phyloP scores from a whole-genome alignment of 2,329 filamentous ascomycete species.

The Fusarium sp. region DNA sequence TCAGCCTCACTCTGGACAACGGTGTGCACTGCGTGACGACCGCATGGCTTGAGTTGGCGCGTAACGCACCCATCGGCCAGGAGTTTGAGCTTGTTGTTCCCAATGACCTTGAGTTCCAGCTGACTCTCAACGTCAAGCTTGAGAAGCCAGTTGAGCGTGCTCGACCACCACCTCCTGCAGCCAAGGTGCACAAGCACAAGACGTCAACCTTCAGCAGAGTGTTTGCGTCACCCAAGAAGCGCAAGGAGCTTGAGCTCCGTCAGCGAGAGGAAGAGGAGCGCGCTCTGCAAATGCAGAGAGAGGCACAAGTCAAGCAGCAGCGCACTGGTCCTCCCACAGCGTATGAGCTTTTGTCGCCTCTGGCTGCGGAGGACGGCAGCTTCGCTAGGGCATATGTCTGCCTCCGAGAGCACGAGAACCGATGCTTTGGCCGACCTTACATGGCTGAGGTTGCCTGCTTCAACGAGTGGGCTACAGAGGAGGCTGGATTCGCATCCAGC shows the following conservation, averaged over 20 bases:
- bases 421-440: conserved; percentile 89
- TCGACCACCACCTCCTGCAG: conserved; percentile 66
- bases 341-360: conserved; percentile 87
- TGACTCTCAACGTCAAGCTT: conserved; percentile 95
- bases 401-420: conserved; percentile 89
- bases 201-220: conserved; percentile 91
- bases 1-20: conserved; percentile 97
- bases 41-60: conserved; percentile 91
- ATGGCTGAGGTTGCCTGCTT: conserved; percentile 93
- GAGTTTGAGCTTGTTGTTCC: conserved; percentile 98
- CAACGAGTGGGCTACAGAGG: conserved; percentile 98
- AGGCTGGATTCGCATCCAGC: conserved; percentile 80
- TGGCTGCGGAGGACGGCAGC: conserved; percentile 91
- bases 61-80: conserved; percentile 93
- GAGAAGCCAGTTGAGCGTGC: conserved; percentile 77
- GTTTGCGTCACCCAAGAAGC: conserved; percentile 95
- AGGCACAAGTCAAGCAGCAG: conserved; percentile 73
- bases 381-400: conserved; percentile 95
- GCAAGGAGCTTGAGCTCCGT: conserved; percentile 90
- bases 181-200: conserved; percentile 77
- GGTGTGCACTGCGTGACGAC: conserved; percentile 98
- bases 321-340: conserved; percentile 74
- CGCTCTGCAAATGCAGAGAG: conserved; percentile 70
- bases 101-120: conserved; percentile 98
- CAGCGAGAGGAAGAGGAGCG: conserved; percentile 87